A percentile compares a stretch with the other conserved stretches of the same genome.
Conservation (phyloP, 352 stramenopile species). For the Pythium utonaiense region DNA sequence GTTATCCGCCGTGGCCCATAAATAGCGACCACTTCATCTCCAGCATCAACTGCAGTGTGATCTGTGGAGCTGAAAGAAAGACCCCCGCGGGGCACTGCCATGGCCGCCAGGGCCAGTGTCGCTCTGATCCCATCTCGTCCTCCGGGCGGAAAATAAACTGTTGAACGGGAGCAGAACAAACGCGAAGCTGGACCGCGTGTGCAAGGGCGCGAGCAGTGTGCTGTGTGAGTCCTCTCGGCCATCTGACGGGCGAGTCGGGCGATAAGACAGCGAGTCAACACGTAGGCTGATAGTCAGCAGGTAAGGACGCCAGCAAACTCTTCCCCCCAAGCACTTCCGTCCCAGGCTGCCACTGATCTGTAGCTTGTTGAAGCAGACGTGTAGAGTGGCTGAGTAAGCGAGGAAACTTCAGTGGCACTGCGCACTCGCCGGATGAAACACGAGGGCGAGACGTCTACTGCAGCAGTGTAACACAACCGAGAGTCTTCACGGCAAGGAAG, state of each 20-base stretch:
- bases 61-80: too few relatives aligned
- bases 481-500: too few relatives aligned
- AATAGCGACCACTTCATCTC: neutral
- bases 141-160: neutral
- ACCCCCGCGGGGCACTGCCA: neutral
- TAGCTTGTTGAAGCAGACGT: too few relatives aligned
- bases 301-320: neutral
- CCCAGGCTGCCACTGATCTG: neutral
- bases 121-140: slow-evolving; percentile 1
- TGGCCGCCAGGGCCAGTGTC: neutral
- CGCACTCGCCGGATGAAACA: slow-evolving; percentile 6
- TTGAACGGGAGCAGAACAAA: neutral
- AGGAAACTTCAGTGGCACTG: neutral
- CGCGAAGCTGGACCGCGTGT: neutral
- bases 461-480: slow-evolving; percentile 3
- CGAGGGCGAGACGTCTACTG: slow-evolving; percentile 4
- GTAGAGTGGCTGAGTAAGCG: neutral
- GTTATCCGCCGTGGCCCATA: too few relatives aligned
- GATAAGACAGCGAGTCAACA: slow-evolving; percentile 4
- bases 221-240: neutral
- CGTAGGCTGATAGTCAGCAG: neutral
- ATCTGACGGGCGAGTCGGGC: neutral
- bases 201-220: neutral
- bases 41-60: too few relatives aligned
- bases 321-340: neutral